These are phyloP conservation scores for Scytalidium sp. DNA, from an alignment of 2,329 filamentous ascomycete species.

Conservation along the genomic window DNA sequence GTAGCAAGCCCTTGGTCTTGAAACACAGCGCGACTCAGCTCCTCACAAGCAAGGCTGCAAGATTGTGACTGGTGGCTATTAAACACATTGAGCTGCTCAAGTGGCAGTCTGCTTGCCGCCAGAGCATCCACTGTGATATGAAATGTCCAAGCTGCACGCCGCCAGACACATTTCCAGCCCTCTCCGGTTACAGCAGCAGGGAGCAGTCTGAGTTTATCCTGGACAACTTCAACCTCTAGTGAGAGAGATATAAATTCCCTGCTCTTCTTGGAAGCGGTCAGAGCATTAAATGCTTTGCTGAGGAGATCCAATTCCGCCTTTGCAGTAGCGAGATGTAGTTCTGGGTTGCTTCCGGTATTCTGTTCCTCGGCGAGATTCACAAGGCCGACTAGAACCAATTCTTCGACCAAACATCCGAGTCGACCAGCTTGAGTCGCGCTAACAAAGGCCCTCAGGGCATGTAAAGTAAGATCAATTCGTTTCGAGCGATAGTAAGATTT, in stretches of 20 bases:
- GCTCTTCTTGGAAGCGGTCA: background rate
- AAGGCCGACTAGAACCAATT: slow-evolving; percentile 2
- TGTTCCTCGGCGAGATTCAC: background rate
- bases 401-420: background rate
- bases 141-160: background rate
- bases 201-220: background rate
- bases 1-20: background rate
- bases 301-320: background rate
- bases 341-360: too few species aligned
- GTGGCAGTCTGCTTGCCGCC: background rate
- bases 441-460: slow-evolving; percentile 1
- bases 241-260: background rate
- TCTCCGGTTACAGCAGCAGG: background rate
- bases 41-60: background rate
- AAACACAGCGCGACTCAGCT: background rate
- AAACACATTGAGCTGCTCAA: background rate
- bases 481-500: slow-evolving; percentile 3
- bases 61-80: background rate
- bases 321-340: background rate
- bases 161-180: background rate
- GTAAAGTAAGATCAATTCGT: background rate
- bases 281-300: background rate
- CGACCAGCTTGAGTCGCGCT: background rate
- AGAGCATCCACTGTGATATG: background rate
- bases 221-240: background rate